These are phyloP conservation scores for Blastobotrys persicus DNA, from an alignment of 1,139 yeast genomes.

Conservation along the genomic window DNA sequence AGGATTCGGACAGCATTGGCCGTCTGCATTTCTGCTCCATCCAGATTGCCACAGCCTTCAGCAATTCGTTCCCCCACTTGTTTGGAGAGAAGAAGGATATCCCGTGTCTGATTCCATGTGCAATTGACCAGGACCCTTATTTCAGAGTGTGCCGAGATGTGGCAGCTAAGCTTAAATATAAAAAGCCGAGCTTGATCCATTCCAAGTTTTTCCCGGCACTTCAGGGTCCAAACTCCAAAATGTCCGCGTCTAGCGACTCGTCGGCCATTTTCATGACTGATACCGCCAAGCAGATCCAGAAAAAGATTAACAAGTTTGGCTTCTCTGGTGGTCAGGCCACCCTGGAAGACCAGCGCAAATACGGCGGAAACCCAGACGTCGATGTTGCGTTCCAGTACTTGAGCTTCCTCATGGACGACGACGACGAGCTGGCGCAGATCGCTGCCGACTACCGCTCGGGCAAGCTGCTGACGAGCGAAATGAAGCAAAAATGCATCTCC, in stretches of 20 bases:
- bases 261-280: constrained; percentile 94
- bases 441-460: constrained; percentile 73
- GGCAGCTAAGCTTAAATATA: constrained; percentile 84
- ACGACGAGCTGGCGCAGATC: constrained; percentile 64
- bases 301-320: constrained; percentile 94
- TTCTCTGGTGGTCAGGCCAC: constrained; percentile 93
- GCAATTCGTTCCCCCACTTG: constrained; percentile 92
- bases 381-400: constrained; percentile 95
- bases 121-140: constrained; percentile 98
- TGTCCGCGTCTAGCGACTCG: constrained; percentile 89
- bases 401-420: constrained; percentile 86
- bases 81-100: constrained; percentile 75
- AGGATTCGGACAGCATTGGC: constrained; percentile 93
- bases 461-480: constrained; percentile 84
- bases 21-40: constrained; percentile 92
- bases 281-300: constrained; percentile 85
- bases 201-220: constrained; percentile 97
- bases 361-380: constrained; percentile 93
- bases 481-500: constrained; percentile 84
- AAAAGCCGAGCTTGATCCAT: constrained; percentile 90
- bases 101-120: constrained; percentile 97
- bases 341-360: constrained; percentile 81
- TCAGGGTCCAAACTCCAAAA: constrained; percentile 94
- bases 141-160: constrained; percentile 98
- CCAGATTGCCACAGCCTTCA: constrained; percentile 94